Evolutionary conservation across 2,329 filamentous ascomycete genomes (phyloP), one percentile per base, ranked within the genome.

Genomic region (Aspergillus pseudoviridinutans): DNA sequence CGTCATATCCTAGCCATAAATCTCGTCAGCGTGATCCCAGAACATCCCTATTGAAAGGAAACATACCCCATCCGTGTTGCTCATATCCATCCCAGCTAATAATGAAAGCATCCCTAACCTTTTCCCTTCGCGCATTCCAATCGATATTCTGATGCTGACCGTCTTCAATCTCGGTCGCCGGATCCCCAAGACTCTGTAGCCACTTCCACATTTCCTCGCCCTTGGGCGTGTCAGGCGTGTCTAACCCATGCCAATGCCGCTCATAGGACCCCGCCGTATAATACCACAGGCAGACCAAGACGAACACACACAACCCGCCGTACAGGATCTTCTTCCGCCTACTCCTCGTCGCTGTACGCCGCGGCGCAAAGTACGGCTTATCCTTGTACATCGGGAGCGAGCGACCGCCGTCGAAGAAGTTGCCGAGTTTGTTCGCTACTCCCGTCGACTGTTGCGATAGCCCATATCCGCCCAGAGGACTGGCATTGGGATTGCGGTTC

Each of bases 371-470:
- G 71, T 90, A 94, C n/a, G 94, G 94, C 74, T 99, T 99, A 78
- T 99, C 94, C 77, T 99, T 99, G 80, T 99, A 99, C 89, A 97
- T 92, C 49, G 94, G 94, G 61, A 99, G 79, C 57, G 85, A 80
- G 76, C 83, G 80, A 50, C 81, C 78, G 51, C 76, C 75, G 41
- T 87, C 84, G 61, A 92, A 87, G 59, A 92, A 82, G 58, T 80
- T 81, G 52, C 83, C 83, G 38, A 91, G 79, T 60, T 83, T 85
- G 65, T 84, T 83, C 51, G 87, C 80, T 42, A 91, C 79, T 50
- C 78, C 80, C 58, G 78, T 76, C 50, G 73, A 63, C 63, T 58
- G 71, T 17, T 38, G 32, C 24, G 64, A 68, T 53, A 69, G 69
- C 49, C 72, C 72, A 59, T 75, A 74, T 56, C 77, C 71, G 64